Evolutionary conservation across 495 filamentous ascomycete species (phyloP).

Genomic region (Talaromyces ruber): DNA sequence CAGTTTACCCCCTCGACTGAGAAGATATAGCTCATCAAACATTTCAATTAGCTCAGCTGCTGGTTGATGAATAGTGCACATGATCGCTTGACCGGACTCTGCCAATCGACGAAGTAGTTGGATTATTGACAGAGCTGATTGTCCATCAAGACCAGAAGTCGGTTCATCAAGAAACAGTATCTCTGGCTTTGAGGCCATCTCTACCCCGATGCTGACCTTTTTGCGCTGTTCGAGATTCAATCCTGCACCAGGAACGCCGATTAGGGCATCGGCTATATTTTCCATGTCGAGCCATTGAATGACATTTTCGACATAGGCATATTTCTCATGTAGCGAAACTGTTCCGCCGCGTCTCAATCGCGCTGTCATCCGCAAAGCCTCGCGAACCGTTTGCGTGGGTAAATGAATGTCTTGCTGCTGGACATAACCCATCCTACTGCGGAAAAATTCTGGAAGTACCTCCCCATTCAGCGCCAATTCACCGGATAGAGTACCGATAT

Average conservation of each 20-base stretch:
- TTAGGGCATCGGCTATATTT: slow-evolving; percentile 28
- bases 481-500: slow-evolving; percentile 42
- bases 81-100: slow-evolving; percentile 75
- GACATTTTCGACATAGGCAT: slow-evolving; percentile 83
- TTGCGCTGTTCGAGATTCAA: slow-evolving; percentile 92
- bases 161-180: slow-evolving; percentile 95
- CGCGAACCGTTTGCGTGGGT: slow-evolving; percentile 75
- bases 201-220: slow-evolving; percentile 81
- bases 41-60: slow-evolving; percentile 82
- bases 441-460: slow-evolving; percentile 66
- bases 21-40: slow-evolving; percentile 83
- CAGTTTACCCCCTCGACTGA: slow-evolving; percentile 68
- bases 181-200: slow-evolving; percentile 83
- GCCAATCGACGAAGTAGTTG: slow-evolving; percentile 71
- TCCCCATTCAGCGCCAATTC: slow-evolving; percentile 46
- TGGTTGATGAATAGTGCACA: slow-evolving; percentile 91
- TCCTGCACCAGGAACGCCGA: slow-evolving; percentile 41
- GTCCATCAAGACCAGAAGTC: slow-evolving; percentile 75
- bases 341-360: slow-evolving; percentile 73
- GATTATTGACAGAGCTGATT: slow-evolving; percentile 79
- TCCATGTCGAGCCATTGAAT: slow-evolving; percentile 87
- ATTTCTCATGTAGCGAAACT: slow-evolving; percentile 65
- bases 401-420: slow-evolving; percentile 94
- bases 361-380: slow-evolving; percentile 75
- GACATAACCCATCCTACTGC: slow-evolving; percentile 89